phyloP scores from a whole-genome alignment of 1,284 basidiomycete genomes.

The Entoloma clypeatum region DNA sequence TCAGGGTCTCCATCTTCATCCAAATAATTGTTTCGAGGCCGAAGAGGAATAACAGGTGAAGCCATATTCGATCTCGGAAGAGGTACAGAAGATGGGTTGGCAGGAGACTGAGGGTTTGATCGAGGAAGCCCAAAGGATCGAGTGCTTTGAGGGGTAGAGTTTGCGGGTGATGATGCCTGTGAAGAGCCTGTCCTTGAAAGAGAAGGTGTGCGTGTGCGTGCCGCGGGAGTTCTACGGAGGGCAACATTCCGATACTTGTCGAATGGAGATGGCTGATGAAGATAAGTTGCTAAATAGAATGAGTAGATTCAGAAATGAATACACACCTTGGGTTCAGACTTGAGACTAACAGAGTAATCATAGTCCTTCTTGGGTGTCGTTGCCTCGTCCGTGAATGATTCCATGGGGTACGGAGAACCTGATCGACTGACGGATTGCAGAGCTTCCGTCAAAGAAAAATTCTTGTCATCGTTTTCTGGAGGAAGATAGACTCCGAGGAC shows the following conservation, averaged over 20 bases:
- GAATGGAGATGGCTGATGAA: constrained; percentile 55
- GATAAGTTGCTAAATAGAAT: constrained; percentile 4
- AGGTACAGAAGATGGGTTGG: constrained; percentile 44
- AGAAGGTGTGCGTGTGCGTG: constrained; percentile 66
- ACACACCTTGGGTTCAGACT: constrained; percentile 61
- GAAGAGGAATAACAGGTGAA: constrained; percentile 40
- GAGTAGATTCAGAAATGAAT: neutral
- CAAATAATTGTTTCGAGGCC: neutral
- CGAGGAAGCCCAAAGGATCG: constrained; percentile 39
- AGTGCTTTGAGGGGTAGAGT: constrained; percentile 62
- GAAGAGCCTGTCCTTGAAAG: constrained; percentile 64
- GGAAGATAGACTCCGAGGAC: constrained; percentile 51
- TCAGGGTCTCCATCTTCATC: constrained; percentile 29
- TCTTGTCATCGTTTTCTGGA: constrained; percentile 38
- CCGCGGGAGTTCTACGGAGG: constrained; percentile 48
- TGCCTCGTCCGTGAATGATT: constrained; percentile 30
- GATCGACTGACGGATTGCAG: constrained; percentile 55
- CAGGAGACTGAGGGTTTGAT: constrained; percentile 43
- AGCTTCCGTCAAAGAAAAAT: constrained; percentile 55
- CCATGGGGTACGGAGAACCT: constrained; percentile 43
- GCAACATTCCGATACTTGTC: constrained; percentile 66
- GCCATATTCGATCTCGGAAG: constrained; percentile 53
- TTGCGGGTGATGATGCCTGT: constrained; percentile 51
- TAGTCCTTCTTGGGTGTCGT: constrained; percentile 50
- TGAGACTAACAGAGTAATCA: constrained; percentile 60